Base-by-base conservation (phyloP, 164 flowering plant species). In the Aristolochia fimbriata region DNA sequence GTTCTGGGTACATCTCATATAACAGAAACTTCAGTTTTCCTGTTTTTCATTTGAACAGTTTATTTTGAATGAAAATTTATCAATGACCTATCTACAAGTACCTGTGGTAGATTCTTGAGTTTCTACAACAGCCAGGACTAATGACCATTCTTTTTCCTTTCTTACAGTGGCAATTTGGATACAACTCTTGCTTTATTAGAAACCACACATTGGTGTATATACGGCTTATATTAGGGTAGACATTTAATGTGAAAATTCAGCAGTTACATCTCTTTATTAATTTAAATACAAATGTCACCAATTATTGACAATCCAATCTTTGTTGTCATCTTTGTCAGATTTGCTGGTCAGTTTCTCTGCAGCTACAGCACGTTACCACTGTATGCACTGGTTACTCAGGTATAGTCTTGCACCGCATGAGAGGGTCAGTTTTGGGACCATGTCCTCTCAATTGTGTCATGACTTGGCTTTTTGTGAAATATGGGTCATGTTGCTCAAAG, bases 331-430 rank as follows among this genome's bases (percentile, higher is more conserved):
- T 47, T 52, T 65, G 46, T 63, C 68, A 84, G 89, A 74, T 75
- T 75, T 58, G 64, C 62, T 37, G 78, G 99, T 43, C 99, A 93
- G 76, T 93, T 93, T 53, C 80, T 93, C 10, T 93, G 99, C 80
- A 93, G 99, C 81, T 93, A 93, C 78, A 90, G 94, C 77, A 93
- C 99, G 17, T 74, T 93, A 77, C 99, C 97, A 11, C 80, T 93
- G 0, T 90, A 93, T 77, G 99, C 97, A 27, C 77, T 93, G 59
- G 99, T 93, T 23, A 88, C 99, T 68, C 99, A 93, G 99, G 99
- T 93, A 81, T 15, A 31, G 43, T n/a, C 5, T 30, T 14, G 43
- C 43, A 37, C 9, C 43, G 8, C 43, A 37, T 10, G 4, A 37
- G 43, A 37, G 43, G 43, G 12, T 37, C 4, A 37, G 8, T 10